A percentile compares a stretch with the other conserved stretches of the same genome.
Evolutionary conservation across 139 green algal genomes (phyloP).

Genomic region (Dunaliella sp.): DNA sequence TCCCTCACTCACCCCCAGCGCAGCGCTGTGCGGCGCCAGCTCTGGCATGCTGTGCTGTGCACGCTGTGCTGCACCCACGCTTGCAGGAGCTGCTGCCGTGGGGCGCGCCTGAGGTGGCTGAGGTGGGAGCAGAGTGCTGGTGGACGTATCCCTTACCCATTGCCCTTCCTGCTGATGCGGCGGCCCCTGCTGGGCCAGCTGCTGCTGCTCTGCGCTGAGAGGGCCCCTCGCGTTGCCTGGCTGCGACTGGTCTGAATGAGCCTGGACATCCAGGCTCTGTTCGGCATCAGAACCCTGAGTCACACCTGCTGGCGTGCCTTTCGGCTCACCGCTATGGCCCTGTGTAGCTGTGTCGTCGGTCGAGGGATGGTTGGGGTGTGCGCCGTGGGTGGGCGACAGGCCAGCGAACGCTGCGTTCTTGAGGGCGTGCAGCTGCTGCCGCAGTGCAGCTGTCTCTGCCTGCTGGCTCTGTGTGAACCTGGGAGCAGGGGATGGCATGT

Average conservation of each 20-base stretch:
- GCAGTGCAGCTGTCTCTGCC: constrained; percentile 27
- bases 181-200: not conserved
- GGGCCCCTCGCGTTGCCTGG: no score
- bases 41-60: no score
- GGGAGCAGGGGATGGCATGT: not conserved
- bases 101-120: no score
- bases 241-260: not conserved
- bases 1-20: no score
- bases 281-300: no score
- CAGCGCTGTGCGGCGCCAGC: no score
- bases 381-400: constrained; percentile 23
- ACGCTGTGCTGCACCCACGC: no score
- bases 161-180: not conserved
- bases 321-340: no score
- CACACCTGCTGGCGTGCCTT: no score
- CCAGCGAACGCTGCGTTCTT: constrained; percentile 29
- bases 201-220: no score
- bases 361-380: not conserved
- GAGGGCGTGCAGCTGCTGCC: constrained; percentile 28
- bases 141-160: not conserved
- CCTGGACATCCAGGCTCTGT: not conserved
- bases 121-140: not conserved
- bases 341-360: not conserved
- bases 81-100: no score
- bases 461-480: constrained; percentile 9